Conservation (phyloP, 192 early-diverging fungal species). For the Obelidium mucronatum region DNA sequence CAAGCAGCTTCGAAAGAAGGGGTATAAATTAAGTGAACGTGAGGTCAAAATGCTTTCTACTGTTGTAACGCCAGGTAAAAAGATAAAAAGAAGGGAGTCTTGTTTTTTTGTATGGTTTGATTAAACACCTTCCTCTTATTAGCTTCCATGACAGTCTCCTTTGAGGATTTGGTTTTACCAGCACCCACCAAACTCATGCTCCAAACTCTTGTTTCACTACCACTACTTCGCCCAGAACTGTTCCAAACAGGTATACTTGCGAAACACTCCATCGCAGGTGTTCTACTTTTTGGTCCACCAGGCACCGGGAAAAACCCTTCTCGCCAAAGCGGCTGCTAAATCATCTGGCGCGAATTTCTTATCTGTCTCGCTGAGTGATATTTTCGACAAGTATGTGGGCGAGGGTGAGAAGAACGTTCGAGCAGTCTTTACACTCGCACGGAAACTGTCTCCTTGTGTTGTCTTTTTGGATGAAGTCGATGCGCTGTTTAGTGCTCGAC, state of each 20-base stretch:
- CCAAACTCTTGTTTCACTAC: conserved; percentile 71
- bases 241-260: conserved; percentile 70
- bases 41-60: conserved; percentile 80
- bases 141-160: conserved; percentile 60
- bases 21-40: conserved; percentile 60
- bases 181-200: conserved; percentile 82
- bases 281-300: conserved; percentile 67
- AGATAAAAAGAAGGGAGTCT: no score
- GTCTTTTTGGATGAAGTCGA: conserved; percentile 98
- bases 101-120: conserved; percentile 28
- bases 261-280: conserved; percentile 56
- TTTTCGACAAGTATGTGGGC: conserved; percentile 97
- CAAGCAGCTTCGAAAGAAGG: conserved; percentile 33
- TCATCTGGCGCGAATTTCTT: conserved; percentile 95
- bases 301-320: conserved; percentile 56
- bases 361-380: conserved; percentile 88
- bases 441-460: conserved; percentile 92
- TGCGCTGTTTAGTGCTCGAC: conserved; percentile 60
- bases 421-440: conserved; percentile 90
- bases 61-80: conserved; percentile 79
- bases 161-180: conserved; percentile 79
- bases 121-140: not conserved
- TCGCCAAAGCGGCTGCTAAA: conserved; percentile 69
- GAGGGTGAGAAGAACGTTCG: conserved; percentile 97
- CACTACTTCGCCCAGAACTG: conserved; percentile 52